Evolutionary conservation across 139 green algal species (phyloP), one percentile per base, ranked within the genome.

Genomic region (Eudorina sp.): DNA sequence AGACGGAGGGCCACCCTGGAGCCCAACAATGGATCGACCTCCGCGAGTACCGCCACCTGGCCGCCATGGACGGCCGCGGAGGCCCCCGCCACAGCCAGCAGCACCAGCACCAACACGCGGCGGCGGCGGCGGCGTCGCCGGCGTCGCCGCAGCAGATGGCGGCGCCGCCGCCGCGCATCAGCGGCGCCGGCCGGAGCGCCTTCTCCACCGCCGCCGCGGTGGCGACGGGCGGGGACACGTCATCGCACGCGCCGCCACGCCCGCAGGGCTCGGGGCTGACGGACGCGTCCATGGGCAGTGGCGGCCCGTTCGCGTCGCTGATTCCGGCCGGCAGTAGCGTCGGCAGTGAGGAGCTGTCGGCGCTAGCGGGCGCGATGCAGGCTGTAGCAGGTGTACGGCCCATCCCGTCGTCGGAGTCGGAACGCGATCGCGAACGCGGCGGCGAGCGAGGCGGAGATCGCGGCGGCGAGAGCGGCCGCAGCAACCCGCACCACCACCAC

Each of bases 21-120:
- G 58, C 8, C 45, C 34, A 85, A 14, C 78, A 58, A 4, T 86
- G 80, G 80, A 64, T 86, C 60, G 80, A 86, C 80, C 80, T 86
- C 0, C 43, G 27, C 0, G 80, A 86, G 14, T 86, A 86, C 41
- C 60, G 60, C 14, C 41, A 76, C 31, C 80, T 86, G 29, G 80
- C 80, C 9, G 36, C 40, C 29, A 29, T 40, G n/a, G 36, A 34
- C 31, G 36, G 21, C 58, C 27, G n/a, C n/a, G n/a, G n/a, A n/a
- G n/a, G 58, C 23, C 29, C 23, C 1, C 55, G 40, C 6, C 40
- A 3, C 8, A 36, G 43, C 8, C 58, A n/a, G 23, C 55, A 58
- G n/a, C 25, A 6, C 8, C 70, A 2, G 36, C 21, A 2, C 3
- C 75, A 34, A 48, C 45, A 3, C 29, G n/a, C 45, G n/a, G 29